Percentiles rank a stretch among this genome's conserved stretches.
These are phyloP conservation scores for Aspergillus neoniger DNA, from an alignment of 2,329 filamentous ascomycete species.

Conservation along the genomic window DNA sequence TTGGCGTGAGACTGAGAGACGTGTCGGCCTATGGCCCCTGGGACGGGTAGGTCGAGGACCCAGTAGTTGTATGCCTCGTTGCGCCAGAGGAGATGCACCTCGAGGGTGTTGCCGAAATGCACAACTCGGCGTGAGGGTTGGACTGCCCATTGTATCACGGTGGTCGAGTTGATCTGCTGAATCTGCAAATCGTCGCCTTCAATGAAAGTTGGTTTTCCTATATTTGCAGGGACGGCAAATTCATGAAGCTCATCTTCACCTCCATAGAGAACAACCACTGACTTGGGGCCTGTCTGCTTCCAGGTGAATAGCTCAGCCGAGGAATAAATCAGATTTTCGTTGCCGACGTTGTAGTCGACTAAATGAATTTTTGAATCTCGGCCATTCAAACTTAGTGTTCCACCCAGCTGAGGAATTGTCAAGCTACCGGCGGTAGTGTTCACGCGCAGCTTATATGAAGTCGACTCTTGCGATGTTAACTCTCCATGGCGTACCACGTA, in stretches of 20 bases:
- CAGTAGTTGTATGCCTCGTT: constrained; percentile 37
- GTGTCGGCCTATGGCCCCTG: constrained; percentile 24
- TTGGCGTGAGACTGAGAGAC: constrained; percentile 22
- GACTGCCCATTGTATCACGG: constrained; percentile 20
- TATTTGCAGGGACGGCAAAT: constrained; percentile 21
- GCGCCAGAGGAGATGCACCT: constrained; percentile 31
- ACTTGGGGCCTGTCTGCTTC: not conserved
- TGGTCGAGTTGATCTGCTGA: not conserved
- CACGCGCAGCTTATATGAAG: not conserved
- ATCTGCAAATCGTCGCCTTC: constrained; percentile 10
- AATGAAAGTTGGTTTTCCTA: constrained; percentile 16
- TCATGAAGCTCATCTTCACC: constrained; percentile 30
- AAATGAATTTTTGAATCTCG: constrained; percentile 31
- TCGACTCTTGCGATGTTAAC: constrained; percentile 12
- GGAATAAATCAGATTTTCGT: constrained; percentile 32
- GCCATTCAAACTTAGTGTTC: constrained; percentile 4
- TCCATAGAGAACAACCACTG: constrained; percentile 33
- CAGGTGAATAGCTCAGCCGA: constrained; percentile 33
- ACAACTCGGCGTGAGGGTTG: constrained; percentile 20
- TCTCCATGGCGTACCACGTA: constrained; percentile 18
- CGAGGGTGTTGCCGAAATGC: constrained; percentile 20
- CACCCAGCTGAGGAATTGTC: constrained; percentile 1
- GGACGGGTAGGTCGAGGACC: constrained; percentile 27
- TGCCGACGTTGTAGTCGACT: constrained; percentile 32
- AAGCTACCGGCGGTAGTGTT: constrained; percentile 1